Evolutionary conservation across 805 yeast genomes (phyloP), one percentile per base, ranked within the genome.

Genomic region (Pichia exigua): DNA sequence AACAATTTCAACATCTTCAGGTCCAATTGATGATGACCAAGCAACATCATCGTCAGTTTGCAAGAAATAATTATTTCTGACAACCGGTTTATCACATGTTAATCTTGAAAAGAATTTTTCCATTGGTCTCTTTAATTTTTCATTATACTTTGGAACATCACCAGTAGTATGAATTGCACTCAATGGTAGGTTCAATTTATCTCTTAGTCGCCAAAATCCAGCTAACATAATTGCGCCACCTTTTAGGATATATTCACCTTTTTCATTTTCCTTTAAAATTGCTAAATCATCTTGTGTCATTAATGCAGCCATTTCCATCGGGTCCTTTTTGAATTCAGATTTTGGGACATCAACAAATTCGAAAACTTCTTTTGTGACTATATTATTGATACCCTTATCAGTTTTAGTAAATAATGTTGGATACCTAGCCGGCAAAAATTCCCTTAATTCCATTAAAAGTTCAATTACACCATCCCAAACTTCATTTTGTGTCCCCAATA

Each of bases 221-320:
- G 89, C 83, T 45, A 83, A 70, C 60, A 80, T 69, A 47, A 83
- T 79, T 5, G 84, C 78, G 2, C 87, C 89, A 28, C 78, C 82
- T 58, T 75, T 77, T 50, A 83, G 68, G 35, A 68, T 67, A 60
- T 81, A 82, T 48, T 77, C 74, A 10, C 86, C 87, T 40, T 80
- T 73, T 22, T 71, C 73, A 47, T 73, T 70, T 59, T 83, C 88
- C 48, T 81, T 66, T 85, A 83, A 78, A 22, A 83, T 71, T 5
- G 87, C 88, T 48, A 82, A 65, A 62, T 83, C 88, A 63, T 83
- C 88, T 64, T 83, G 88, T 15, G 77, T 65, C 65, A 82, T 68
- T 57, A 73, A 72, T 1, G 84, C 76, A 8, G 81, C 79, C 62
- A 81, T 78, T 44, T 73, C 65, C 75, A 77, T 74, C 32, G 87